A percentile compares a stretch with the other conserved stretches of the same genome.
Conservation (phyloP, 208 protist genomes). For the Acanthamoeba quina region DNA sequence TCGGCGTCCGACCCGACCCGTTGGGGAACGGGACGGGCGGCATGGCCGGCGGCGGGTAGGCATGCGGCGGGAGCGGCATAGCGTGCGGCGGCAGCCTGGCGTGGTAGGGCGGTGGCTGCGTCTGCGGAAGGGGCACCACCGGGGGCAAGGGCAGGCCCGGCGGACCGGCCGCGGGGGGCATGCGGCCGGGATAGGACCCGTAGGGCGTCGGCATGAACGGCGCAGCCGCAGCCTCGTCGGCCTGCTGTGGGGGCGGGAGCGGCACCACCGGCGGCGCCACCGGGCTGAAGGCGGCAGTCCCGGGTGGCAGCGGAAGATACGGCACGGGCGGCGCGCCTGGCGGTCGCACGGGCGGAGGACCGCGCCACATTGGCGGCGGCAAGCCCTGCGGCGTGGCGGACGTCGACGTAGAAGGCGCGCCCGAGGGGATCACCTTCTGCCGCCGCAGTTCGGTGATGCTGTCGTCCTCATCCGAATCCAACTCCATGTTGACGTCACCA, state of each 20-base stretch:
- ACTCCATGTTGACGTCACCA: slow-evolving; percentile 47
- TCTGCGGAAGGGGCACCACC: not conserved
- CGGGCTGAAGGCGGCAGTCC: not conserved
- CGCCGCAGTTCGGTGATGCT: slow-evolving; percentile 19
- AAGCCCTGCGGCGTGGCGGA: not conserved
- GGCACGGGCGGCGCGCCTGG: not conserved
- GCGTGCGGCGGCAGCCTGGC: not conserved
- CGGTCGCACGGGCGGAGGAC: not conserved
- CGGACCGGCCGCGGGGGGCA: not conserved
- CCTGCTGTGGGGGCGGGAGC: not conserved
- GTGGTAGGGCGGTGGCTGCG: not conserved
- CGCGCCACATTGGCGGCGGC: not conserved
- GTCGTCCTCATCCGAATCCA: slow-evolving; percentile 48
- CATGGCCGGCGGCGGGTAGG: not conserved
- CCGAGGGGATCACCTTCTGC: not conserved
- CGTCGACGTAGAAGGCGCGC: not conserved
- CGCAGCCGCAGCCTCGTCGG: not conserved
- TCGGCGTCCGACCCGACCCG: not conserved
- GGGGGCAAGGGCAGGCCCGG: not conserved
- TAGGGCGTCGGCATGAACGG: not conserved
- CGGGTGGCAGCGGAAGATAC: not conserved
- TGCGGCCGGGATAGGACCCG: not conserved
- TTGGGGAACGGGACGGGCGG: not conserved
- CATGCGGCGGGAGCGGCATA: not conserved
- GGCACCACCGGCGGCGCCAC: not conserved